Conservation (phyloP, 108 stramenopile genomes). For the Cyclotella atomus region DNA sequence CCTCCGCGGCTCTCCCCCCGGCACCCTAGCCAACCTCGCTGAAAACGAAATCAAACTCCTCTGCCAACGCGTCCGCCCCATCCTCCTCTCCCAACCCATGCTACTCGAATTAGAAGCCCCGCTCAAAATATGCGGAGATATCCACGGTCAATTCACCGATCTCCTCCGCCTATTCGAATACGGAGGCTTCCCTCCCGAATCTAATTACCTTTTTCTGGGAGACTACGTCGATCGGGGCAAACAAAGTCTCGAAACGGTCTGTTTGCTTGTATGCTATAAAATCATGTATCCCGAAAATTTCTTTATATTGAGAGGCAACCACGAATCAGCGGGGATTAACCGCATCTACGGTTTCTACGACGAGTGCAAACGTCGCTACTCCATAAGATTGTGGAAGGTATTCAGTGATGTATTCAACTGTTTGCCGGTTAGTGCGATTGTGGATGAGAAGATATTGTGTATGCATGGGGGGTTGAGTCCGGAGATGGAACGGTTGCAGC, state of each 20-base stretch:
- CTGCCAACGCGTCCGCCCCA: conserved; percentile 71
- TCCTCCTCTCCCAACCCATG: conserved; percentile 92
- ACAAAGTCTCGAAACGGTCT: conserved; percentile 91
- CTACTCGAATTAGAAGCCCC: conserved; percentile 94
- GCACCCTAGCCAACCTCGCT: conserved; percentile 71
- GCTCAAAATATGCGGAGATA: conserved; percentile 84
- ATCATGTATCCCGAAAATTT: conserved; percentile 95
- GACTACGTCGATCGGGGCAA: conserved; percentile 95
- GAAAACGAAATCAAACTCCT: conserved; percentile 86
- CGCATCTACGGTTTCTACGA: conserved; percentile 90
- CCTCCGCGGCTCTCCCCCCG: conserved; percentile 81
- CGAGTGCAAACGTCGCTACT: conserved; percentile 92
- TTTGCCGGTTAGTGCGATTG: conserved; percentile 89
- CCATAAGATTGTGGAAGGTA: conserved; percentile 93
- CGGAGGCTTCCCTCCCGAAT: conserved; percentile 80
- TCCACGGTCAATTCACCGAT: conserved; percentile 88
- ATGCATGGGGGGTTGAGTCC: conserved; percentile 95
- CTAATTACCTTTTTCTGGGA: conserved; percentile 90
- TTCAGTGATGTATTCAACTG: conserved; percentile 97
- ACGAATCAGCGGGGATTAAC: conserved; percentile 95
- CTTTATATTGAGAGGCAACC: conserved; percentile 94
- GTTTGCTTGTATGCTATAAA: conserved; percentile 89
- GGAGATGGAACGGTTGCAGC: conserved; percentile 76
- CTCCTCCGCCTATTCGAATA: conserved; percentile 82
- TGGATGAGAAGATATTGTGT: conserved; percentile 97